Base-by-base conservation (phyloP, 148 eudicot genomes). In the Pouteria glomerata region DNA sequence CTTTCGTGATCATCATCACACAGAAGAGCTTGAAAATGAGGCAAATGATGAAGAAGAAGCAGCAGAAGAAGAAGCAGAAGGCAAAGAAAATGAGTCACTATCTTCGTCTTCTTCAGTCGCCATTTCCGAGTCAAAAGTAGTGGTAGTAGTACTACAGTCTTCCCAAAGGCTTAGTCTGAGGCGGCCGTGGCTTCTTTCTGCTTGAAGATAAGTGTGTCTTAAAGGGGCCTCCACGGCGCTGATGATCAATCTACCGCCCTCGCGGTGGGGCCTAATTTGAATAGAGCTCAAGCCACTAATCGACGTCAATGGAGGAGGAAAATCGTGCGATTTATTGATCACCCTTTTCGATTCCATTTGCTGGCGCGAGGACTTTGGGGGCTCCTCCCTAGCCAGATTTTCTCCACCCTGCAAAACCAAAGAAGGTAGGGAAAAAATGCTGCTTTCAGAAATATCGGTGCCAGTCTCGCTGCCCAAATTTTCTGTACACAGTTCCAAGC, bases 241-340 rank as follows among this genome's bases (percentile, higher is more conserved):
- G 41, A 93, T 90, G n/a, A 93, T 80, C 70, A 93, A 77, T 18
- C 98, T 81, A 1, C 98, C 98, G 10, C 77, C 78, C 59, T 85
- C 90, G 0, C 91, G 69, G 53, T 73, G 75, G 1, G 84, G 77
- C 56, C 74, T 66, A 18, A 88, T 74, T 24, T 78, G 85, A 27
- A 92, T 52, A 0, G 80, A 57, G 21, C 71, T 82, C 3, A 82
- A 57, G n/a, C 89, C 85, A 0, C 82, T 79, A 24, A 89, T 79
- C 1, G 90, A 78, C 0, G 88, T 90, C 76, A 90, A 83, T 4
- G 91, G 96, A 57, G 96, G 96, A 3, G 98, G 98, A 45, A 86
- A 82, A 24, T 45, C 73, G 2, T 62, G 73, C 41, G 39, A 30
- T 27, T 13, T 73, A 23, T 48, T 72, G 2, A 5, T 48, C 15